Base-by-base conservation (phyloP, 1,284 basidiomycete species). In the Ustilago hordei region DNA sequence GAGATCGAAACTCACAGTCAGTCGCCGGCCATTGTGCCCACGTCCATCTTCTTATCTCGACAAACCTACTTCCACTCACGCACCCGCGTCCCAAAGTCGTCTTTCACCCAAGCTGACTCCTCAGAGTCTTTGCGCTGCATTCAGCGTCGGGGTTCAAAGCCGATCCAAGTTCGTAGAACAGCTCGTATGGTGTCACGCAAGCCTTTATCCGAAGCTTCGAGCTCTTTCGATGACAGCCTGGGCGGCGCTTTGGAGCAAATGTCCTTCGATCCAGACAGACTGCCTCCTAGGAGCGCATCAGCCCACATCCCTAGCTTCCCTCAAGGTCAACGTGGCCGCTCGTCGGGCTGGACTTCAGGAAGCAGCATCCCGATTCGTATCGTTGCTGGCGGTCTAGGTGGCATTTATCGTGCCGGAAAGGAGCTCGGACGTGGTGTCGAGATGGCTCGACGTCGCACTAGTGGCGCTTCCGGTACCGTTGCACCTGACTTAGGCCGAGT, bases 1-100 rank as follows among this genome's bases (percentile, higher is more conserved):
- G 76, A 78, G 53, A 70, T 78, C 43, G 76, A 78, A 45, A 78
- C 76, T 0, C 75, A 75, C 63, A 78, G 76, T 55, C 76, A 74
- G 35, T 62, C 76, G 2, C 62, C 68, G 4, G 50, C 68, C 19
- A 69, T 78, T 39, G 68, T 78, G 17, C 76, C 76, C 0, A 47
- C 61, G 3, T 71, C 76, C 19, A 67, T 78, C 55, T 75, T 68
- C 38, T 54, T 74, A 9, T 78, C 76, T 23, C 71, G 71, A 12
- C 76, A 78, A 53, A 69, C 59, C 34, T 70, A 64, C 65, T 78
- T 78, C 57, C 64, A 70, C 57, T 55, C 55, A n/a, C 70, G 70
- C 8, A 41, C 36, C 2, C 64, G 64, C 31, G 53, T 28, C 48
- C 36, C n/a, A 48, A 58, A 64, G 35, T 8, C 39, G 3, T 23